Evolutionary conservation across 2,329 filamentous ascomycete species (phyloP), one percentile per base, ranked within the genome.

Genomic region (Aureobasidium subglaciale): DNA sequence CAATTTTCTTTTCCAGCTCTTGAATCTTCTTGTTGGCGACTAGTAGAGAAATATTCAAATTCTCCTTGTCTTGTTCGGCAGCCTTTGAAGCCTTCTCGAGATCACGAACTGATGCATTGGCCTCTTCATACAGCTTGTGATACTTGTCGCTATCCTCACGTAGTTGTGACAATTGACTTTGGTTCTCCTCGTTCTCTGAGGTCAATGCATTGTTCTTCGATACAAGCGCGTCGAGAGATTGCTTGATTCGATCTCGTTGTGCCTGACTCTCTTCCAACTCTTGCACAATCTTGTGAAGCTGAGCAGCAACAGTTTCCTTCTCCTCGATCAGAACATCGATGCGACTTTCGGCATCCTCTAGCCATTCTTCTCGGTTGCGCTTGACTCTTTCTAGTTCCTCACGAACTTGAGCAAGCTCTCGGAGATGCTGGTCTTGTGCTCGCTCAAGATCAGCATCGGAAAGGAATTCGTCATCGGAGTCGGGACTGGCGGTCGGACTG

Each of bases 331-430:
- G 56, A 25, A 58, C 50, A 57, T 71, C 68, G 13, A 70, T 64
- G n/a, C 65, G 60, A 20, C 54, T 56, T 57, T 70, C 68, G 7
- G 68, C 68, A 22, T 60, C 60, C 56, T 67, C 67, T n/a, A 70
- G 42, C 62, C 66, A 64, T 56, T 64, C 62, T 56, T 69, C 67
- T 35, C 68, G 58, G 30, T 65, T 62, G 46, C 64, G 59, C 41
- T 60, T 63, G 37, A 64, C 62, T 20, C 63, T 58, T 22, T 59
- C 56, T 2, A 58, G 55, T 35, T 60, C 59, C 32, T 32, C 37
- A 30, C 58, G 54, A 34, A 55, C 38, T 27, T 40, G 37, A 7
- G 48, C 42, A 27, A 61, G 46, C 27, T 61, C 59, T 41, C 49
- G 49, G 11, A 56, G 41, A 30, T 56, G 56, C 15, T 38, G 42